phyloP scores from a whole-genome alignment of 441 rosid species.

The Croton setiger region DNA sequence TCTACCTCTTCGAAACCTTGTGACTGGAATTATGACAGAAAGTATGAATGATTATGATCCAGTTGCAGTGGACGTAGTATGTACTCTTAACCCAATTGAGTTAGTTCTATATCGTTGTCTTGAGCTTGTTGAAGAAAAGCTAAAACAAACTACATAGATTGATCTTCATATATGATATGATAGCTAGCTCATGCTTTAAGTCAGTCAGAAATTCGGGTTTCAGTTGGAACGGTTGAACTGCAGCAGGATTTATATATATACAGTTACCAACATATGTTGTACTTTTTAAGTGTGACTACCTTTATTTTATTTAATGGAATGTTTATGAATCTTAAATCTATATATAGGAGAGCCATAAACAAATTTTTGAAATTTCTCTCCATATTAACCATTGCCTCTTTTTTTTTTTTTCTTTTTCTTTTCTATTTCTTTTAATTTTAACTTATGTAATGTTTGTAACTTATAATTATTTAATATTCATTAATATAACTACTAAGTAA shows the following conservation, averaged over 20 bases:
- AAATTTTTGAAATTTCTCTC: no score
- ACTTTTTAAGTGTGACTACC: not conserved
- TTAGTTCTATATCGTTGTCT: slow-evolving; percentile 75
- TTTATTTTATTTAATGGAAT: not conserved
- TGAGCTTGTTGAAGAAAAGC: slow-evolving; percentile 77
- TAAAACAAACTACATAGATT: slow-evolving; percentile 28
- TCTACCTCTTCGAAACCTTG: slow-evolving; percentile 63
- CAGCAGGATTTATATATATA: not conserved
- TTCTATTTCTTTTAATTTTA: no score
- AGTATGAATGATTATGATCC: slow-evolving; percentile 40
- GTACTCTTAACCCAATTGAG: slow-evolving; percentile 62
- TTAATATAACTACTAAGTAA: no score
- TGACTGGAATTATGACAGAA: slow-evolving; percentile 49
- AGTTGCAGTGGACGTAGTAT: slow-evolving; percentile 27
- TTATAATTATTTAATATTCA: no score
- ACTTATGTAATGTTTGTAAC: no score
- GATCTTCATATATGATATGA: not conserved
- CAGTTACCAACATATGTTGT: not conserved
- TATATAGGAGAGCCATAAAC: no score
- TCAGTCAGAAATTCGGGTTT: not conserved
- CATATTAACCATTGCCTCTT: no score
- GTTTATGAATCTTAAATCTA: no score
- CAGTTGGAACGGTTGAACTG: not conserved
- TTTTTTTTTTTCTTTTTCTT: no score
- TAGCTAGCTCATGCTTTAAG: not conserved